Base-by-base conservation (phyloP, 2,329 filamentous ascomycete species). In the Beauveria sp. region DNA sequence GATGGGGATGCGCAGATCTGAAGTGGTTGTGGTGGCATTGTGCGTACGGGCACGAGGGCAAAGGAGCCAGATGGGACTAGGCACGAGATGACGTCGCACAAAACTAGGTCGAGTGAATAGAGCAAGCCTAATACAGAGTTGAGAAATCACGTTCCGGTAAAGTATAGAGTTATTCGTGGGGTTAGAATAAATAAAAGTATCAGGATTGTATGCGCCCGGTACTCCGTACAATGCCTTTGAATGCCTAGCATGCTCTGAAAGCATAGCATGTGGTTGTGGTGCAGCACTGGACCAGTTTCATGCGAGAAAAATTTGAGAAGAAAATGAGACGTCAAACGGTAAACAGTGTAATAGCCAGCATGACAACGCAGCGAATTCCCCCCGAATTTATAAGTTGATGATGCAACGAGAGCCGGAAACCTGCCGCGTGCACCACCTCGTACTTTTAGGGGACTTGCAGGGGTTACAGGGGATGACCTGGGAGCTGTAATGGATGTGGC, bases 1-100 rank as follows among this genome's bases (percentile, higher is more conserved):
- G 53, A 22, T 22, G 45, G 34, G 49, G 18, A 20, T 12, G 40
- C 40, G 53, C 42, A 45, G 53, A 56, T 56, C 53, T 31, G 26
- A 22, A 22, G 26, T 45, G 16, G 42, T 12, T 16, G 18, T 31
- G 40, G 53, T 45, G 42, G 52, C 34, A 38, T 42, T 9, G 16
- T 26, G 22, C 12, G 34, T 38, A 38, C 12, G 12, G 34, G 34
- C 26, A 12, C n/a, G 28, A 24, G 26, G 20, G 49, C 49, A 51
- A 18, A 28, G 49, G 24, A 51, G 22, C 45, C 24, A 43, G 53
- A 55, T 46, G 53, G 40, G 40, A 34, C 54, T 45, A 45, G 53
- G 51, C 38, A 45, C 40, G 40, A 55, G 40, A 56, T 56, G 54
- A 56, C 42, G 54, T 51, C 46, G 49, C 22, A 46, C 43, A n/a